Conservation (phyloP, 2,329 filamentous ascomycete species). For the Colletotrichum endophyticum region DNA sequence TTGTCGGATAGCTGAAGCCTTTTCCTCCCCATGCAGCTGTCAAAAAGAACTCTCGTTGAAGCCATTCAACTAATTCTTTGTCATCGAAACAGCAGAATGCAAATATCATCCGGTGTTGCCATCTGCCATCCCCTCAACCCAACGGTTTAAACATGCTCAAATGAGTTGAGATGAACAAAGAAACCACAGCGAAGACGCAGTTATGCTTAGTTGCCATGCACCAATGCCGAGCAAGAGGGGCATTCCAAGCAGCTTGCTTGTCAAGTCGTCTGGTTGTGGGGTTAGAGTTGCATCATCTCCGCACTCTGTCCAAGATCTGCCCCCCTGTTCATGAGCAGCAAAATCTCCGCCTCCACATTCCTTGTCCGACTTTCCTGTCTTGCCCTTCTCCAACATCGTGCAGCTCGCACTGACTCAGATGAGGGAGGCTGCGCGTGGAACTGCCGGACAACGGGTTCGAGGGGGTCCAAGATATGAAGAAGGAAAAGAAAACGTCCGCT, state of each 20-base stretch:
- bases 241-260: neutral
- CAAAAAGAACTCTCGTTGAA: too few species aligned
- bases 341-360: neutral
- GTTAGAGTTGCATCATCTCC: conserved; percentile 7
- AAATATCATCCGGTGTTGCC: neutral
- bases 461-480: neutral
- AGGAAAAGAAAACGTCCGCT: neutral
- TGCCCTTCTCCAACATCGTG: neutral
- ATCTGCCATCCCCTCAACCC: neutral
- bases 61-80: too few species aligned
- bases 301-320: neutral
- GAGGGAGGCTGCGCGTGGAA: neutral
- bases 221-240: neutral
- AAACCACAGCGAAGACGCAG: neutral
- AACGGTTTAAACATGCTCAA: neutral
- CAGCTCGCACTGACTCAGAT: neutral
- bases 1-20: too few species aligned
- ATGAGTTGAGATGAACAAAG: neutral
- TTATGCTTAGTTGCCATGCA: neutral
- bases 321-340: neutral
- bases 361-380: neutral
- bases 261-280: neutral
- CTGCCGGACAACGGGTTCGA: neutral
- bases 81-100: too few species aligned
- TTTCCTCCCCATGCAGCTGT: too few species aligned